These are phyloP conservation scores for Erysimum cheiranthoides DNA, from an alignment of 345 rosid species.

Conservation along the genomic window DNA sequence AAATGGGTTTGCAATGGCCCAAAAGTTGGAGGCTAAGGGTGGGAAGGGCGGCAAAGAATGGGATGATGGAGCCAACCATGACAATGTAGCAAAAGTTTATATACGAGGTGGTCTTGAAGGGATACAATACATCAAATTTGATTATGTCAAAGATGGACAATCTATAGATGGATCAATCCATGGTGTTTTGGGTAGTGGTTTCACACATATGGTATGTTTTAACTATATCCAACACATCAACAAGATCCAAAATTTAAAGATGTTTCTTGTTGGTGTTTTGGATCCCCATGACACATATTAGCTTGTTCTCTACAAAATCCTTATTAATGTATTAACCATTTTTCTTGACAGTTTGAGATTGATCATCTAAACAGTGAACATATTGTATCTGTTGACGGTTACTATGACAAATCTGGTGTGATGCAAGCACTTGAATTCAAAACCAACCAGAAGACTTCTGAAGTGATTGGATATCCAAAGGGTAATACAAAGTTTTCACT, in stretches of 20 bases:
- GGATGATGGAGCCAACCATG: slow-evolving; percentile 11
- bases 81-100: neutral
- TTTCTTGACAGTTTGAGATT: slow-evolving; percentile 32
- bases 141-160: neutral
- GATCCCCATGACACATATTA: neutral
- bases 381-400: slow-evolving; percentile 31
- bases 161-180: neutral
- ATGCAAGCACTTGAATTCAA: slow-evolving; percentile 42
- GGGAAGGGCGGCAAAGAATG: neutral
- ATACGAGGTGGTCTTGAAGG: slow-evolving; percentile 16
- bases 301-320: neutral
- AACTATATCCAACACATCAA: too few relatives aligned
- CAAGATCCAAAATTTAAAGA: neutral
- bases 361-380: slow-evolving; percentile 21
- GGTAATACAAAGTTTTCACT: slow-evolving; percentile 27
- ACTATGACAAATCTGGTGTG: slow-evolving; percentile 34
- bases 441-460: slow-evolving; percentile 25
- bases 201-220: slow-evolving; percentile 23
- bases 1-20: slow-evolving; percentile 8
- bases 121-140: slow-evolving; percentile 16
- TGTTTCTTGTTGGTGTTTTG: neutral
- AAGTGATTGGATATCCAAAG: slow-evolving; percentile 34
- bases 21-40: neutral
- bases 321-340: neutral
- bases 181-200: neutral